Base-by-base conservation (phyloP, 805 yeast species). In the Sugiyamaella floridensis region DNA sequence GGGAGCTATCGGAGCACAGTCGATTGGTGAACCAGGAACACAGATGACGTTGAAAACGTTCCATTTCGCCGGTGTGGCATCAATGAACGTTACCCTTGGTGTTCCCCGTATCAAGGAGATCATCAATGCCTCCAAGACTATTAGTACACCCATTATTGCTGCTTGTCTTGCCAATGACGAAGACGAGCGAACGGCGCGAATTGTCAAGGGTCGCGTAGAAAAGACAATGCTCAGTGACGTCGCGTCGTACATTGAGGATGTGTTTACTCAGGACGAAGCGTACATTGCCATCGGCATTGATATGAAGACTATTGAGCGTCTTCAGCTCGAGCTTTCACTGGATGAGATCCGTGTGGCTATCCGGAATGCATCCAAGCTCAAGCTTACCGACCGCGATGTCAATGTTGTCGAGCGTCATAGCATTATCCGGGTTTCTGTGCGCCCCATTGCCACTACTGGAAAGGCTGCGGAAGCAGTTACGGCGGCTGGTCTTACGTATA, bases 1-100 rank as follows among this genome's bases (percentile, higher is more conserved):
- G 51, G 99, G 99, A 60, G 98, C 99, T 22, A 90, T 93, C 71
- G 99, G 98, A 61, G 99, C 99, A 0, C 99, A 93, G 68, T 88
- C 97, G 44, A 93, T 93, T 75, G 99, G 99, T 73, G 99, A 92
- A 67, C 99, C 99, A 19, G 99, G 98, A 68, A 93, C 99, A 0
- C 99, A 93, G 73, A 93, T 93, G 99, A 93, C 99, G 4, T 78
- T 86, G 66, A 86, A 86, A 67, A 86, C 95, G 55, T 92, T 92
- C 88, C 99, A 93, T 77, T 93, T 93, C 78, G 99, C 99, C 64
- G 99, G 99, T 78, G 99, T 93, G 53, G 98, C 99, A 37, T 86
- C 96, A 46, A 93, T 92, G 97, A 93, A 93, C 75, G 96, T 92
- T 59, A 93, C 99, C 0, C 79, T 93, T 61, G 99, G 99, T 80